Evolutionary conservation across 305 asterid genomes (phyloP).

Genomic region (Fraxinus floribunda): DNA sequence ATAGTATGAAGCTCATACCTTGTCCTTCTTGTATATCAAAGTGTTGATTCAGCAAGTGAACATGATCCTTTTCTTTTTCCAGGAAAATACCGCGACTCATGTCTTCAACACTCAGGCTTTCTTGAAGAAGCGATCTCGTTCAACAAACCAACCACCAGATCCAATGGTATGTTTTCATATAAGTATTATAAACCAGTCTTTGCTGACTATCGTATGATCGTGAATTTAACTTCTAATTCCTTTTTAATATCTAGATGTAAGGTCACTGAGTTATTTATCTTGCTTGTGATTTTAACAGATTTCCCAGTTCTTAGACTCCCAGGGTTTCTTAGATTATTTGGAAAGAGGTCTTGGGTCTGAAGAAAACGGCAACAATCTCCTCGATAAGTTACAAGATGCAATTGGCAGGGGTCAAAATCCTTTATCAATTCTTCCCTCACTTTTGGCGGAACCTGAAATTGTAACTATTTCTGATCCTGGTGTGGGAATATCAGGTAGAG

Average conservation of each 20-base stretch:
- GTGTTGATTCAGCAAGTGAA: constrained; percentile 24
- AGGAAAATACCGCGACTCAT: constrained; percentile 87
- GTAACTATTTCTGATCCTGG: constrained; percentile 66
- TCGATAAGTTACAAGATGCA: constrained; percentile 95
- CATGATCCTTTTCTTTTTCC: constrained; percentile 21
- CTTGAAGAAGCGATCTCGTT: constrained; percentile 87
- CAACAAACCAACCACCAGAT: constrained; percentile 90
- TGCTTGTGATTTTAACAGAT: constrained; percentile 56
- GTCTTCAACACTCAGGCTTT: constrained; percentile 93
- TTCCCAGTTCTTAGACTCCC: constrained; percentile 86
- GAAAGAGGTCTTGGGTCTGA: constrained; percentile 86
- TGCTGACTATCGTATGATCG: constrained; percentile 8
- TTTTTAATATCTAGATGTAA: constrained; percentile 21
- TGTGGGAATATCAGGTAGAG: constrained; percentile 56
- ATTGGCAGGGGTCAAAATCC: constrained; percentile 93
- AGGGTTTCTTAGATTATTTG: constrained; percentile 93
- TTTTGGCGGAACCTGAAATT: constrained; percentile 56
- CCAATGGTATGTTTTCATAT: constrained; percentile 60
- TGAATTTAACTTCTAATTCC: constrained; percentile 15
- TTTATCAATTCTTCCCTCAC: constrained; percentile 60
- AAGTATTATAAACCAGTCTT: constrained; percentile 6
- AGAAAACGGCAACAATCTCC: constrained; percentile 72
- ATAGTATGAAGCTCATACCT: constrained; percentile 62
- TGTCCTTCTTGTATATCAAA: constrained; percentile 26
- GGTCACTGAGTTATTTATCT: constrained; percentile 29